Base-by-base conservation (phyloP, 2,329 filamentous ascomycete species). In the Cladosporium oxysporum region DNA sequence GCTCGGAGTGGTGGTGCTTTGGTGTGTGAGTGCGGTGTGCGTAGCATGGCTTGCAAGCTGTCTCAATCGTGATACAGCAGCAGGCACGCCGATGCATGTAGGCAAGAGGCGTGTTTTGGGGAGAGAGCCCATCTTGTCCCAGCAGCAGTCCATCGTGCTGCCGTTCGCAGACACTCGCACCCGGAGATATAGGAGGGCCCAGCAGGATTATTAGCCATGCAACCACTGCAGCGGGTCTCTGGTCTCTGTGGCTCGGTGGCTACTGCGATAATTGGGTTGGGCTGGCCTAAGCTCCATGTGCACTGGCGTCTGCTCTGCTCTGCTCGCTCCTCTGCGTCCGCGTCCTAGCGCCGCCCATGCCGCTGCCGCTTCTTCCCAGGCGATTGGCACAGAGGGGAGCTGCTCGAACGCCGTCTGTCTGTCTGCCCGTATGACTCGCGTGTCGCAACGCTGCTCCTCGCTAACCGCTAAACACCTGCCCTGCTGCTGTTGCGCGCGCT, bases 331-430 rank as follows among this genome's bases (percentile, higher is more conserved):
- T 26, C 23, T 26, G 23, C 23, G 23, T 26, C 23, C 23, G 23
- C 23, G 49, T 52, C 49, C 23, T 52, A 16, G 49, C 49, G 49
- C 49, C 49, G 29, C 16, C 35, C 1, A 41, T 35, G 33, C 33
- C 11, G 33, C 33, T 12, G 52, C 55, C 26, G 23, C 26, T 29
- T 1, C 28, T 23, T 60, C 58, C 58, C 58, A 60, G 26, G 28
- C 58, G 41, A 60, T 60, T 60, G 58, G 58, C 58, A 31, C 58
- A 58, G 55, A 18, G 29, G 7, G 50, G 28, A 55, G 52, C 41
- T n/a, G 49, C 23, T 53, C 23, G 49, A 53, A 47, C 41, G 16
- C 52, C 23, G 52, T 14, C 55, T 33, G 33, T 11, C 33, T 26
- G 23, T 26, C 23, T 26, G 23, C 3, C 23, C 23, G 23, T 26